These are phyloP conservation scores for Pichia rugopelliculosa DNA, from an alignment of 805 yeast genomes.

Conservation along the genomic window DNA sequence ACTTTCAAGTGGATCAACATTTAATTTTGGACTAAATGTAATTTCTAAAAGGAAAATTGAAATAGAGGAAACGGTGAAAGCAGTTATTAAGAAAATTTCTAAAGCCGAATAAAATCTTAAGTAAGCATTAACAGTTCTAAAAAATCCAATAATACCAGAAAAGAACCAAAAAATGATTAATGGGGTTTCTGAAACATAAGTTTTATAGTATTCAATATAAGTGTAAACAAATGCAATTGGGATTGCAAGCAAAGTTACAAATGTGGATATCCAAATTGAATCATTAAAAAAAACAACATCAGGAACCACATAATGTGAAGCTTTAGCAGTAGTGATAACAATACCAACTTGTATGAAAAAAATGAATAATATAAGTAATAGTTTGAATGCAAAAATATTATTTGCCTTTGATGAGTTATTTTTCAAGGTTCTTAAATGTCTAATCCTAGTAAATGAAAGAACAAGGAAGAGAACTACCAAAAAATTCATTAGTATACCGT, in stretches of 20 bases:
- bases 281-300: conserved; percentile 24
- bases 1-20: conserved; percentile 28
- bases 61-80: conserved; percentile 31
- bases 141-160: conserved; percentile 38
- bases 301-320: conserved; percentile 13
- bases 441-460: conserved; percentile 32
- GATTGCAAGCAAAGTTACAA: conserved; percentile 35
- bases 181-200: conserved; percentile 57
- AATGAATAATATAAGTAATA: conserved; percentile 34
- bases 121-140: conserved; percentile 35
- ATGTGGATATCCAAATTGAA: conserved; percentile 21
- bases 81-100: conserved; percentile 22
- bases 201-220: conserved; percentile 63
- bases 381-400: conserved; percentile 37
- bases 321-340: conserved; percentile 11
- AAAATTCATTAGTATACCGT: conserved; percentile 34
- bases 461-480: conserved; percentile 32
- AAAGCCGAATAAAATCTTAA: conserved; percentile 31
- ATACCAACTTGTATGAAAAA: conserved; percentile 29
- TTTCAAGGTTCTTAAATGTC: conserved; percentile 27
- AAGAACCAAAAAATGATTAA: conserved; percentile 73
- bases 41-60: conserved; percentile 40
- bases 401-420: conserved; percentile 24
- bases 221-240: conserved; percentile 50
- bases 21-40: conserved; percentile 30